Conservation (phyloP, 2,329 filamentous ascomycete species). For the Fusarium aywerte region DNA sequence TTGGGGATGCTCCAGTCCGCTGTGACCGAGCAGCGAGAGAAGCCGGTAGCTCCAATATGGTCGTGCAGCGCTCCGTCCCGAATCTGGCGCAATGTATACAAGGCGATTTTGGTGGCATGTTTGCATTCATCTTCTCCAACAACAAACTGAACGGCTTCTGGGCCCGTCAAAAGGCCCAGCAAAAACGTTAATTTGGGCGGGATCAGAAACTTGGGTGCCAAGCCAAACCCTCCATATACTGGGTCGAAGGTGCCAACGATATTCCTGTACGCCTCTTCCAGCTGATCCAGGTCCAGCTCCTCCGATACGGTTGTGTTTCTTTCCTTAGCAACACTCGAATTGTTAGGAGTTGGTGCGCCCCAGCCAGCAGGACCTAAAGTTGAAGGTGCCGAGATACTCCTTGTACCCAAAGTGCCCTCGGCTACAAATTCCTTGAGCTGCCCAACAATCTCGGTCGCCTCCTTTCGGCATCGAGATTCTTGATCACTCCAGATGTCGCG, state of each 20-base stretch:
- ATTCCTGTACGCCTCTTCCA: conserved; percentile 88
- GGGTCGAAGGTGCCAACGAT: conserved; percentile 84
- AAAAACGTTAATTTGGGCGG: conserved; percentile 87
- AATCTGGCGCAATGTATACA: conserved; percentile 83
- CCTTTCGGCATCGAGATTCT: conserved; percentile 82
- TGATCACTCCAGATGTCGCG: conserved; percentile 81
- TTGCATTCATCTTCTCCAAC: conserved; percentile 83
- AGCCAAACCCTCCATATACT: conserved; percentile 81
- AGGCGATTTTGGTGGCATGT: conserved; percentile 79
- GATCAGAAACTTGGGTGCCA: conserved; percentile 88
- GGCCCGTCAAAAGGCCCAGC: conserved; percentile 77
- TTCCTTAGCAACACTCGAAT: conserved; percentile 34
- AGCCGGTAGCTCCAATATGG: conserved; percentile 65
- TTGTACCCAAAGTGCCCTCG: conserved; percentile 77
- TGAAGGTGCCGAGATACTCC: conserved; percentile 48
- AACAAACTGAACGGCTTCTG: conserved; percentile 80
- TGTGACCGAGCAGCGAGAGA: conserved; percentile 85
- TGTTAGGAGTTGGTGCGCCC: conserved; percentile 47
- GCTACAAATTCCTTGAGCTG: conserved; percentile 89
- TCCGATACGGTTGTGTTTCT: conserved; percentile 61
- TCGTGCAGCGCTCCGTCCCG: conserved; percentile 65
- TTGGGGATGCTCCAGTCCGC: conserved; percentile 93
- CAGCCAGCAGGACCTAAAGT: conserved; percentile 47
- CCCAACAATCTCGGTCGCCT: conserved; percentile 82
- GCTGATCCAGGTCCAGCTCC: conserved; percentile 84